Evolutionary conservation across 176 grass and related monocot species (phyloP).

Genomic region (Avena atlantica): DNA sequence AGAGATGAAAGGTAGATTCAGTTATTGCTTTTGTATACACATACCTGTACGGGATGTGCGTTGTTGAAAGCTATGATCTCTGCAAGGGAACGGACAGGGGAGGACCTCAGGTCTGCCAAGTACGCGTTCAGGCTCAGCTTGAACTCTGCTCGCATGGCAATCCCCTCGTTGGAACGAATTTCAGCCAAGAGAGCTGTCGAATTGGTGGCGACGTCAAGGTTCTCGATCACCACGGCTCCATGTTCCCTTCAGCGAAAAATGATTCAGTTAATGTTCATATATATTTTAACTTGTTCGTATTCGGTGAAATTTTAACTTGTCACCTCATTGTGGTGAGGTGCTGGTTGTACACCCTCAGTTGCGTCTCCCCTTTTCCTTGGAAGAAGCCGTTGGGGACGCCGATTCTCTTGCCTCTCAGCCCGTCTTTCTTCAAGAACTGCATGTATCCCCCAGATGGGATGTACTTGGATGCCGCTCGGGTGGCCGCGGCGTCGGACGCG

Average conservation of each 20-base stretch:
- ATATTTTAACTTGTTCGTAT: neutral
- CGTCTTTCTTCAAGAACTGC: conserved; percentile 66
- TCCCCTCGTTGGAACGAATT: neutral
- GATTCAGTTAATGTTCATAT: neutral
- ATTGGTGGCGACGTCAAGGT: conserved; percentile 46
- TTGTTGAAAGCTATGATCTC: conserved; percentile 71
- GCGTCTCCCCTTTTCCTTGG: neutral
- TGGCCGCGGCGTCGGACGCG: conserved; percentile 42
- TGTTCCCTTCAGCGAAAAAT: conserved; percentile 13
- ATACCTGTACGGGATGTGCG: conserved; percentile 42
- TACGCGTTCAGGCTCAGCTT: conserved; percentile 59
- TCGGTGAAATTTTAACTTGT: neutral
- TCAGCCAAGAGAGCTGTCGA: conserved; percentile 23
- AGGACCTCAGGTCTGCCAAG: conserved; percentile 47
- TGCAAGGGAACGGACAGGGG: conserved; percentile 55
- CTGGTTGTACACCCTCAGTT: conserved; percentile 28
- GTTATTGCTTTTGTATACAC: neutral
- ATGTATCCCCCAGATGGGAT: conserved; percentile 62
- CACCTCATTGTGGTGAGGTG: conserved; percentile 56
- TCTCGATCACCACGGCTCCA: conserved; percentile 48
- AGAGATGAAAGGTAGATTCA: neutral
- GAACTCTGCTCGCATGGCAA: conserved; percentile 52
- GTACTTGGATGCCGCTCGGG: conserved; percentile 51
- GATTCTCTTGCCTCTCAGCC: conserved; percentile 59
- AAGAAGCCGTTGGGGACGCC: conserved; percentile 19